Evolutionary conservation across 2,329 filamentous ascomycete species (phyloP), one percentile per base, ranked within the genome.

Genomic region (Trichoderma sp.): DNA sequence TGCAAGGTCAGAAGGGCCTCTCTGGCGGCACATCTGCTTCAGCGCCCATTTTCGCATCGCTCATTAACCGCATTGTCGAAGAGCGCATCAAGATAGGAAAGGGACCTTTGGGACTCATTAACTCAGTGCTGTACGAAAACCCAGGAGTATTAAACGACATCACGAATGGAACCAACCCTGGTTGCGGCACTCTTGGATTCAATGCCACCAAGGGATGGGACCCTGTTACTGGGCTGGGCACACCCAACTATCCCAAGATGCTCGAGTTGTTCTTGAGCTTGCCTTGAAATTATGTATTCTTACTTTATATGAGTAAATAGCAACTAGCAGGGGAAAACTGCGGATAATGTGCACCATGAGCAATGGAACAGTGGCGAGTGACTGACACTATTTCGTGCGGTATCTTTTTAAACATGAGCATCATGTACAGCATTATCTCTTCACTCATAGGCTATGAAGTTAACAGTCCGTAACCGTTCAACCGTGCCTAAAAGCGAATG

Each of bases 1-100:
- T 83, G 5, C 84, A 91, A 66, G 85, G 89, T 2, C 81, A 88
- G 35, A 83, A 88, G 65, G 85, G 86, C 1, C 14, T 35, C 18
- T 63, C 69, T 11, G 72, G 71, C 4, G 77, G 77, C 56, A 80
- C 79, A 16, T 78, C 76, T 12, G 71, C 77, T 14, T 74, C 78
- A 6, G 64, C 76, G 5, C 79, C 79, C 16, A 66, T 80, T 38
- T 69, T 77, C 41, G 78, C 76, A 5, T 66, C 77, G 56, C 75
- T 80, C 8, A 50, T 80, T 7, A 79, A 75, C 14, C 78, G 77
- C 12, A 76, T 80, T 66, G 78, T 79, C 21, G 75, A 77, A 12
- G 76, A 76, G 60, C 74, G 78, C 16, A 74, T 79, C 29, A 72
- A 77, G 18, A 71, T 76, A 14, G 84, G 84, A 45, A 86, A 86